These are phyloP conservation scores for Mortierella antarctica DNA, from an alignment of 192 early-diverging fungal genomes.

Conservation along the genomic window DNA sequence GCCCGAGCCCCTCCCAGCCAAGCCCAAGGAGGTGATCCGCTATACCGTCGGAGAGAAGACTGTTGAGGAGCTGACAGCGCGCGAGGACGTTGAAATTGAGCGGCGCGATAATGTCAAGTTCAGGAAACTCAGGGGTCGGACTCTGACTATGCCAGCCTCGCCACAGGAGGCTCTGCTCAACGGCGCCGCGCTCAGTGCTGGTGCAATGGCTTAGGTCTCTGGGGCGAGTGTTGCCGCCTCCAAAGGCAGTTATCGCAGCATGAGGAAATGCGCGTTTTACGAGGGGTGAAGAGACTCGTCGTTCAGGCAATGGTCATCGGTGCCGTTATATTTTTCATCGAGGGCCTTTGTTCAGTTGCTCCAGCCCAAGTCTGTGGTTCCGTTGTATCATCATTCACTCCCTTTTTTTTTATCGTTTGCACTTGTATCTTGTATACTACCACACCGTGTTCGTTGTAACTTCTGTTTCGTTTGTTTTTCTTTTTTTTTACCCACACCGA, in stretches of 20 bases:
- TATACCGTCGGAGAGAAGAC: conserved; percentile 52
- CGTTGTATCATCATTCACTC: neutral
- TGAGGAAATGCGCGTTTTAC: no score
- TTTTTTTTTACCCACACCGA: conserved; percentile 1
- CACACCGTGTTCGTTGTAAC: neutral
- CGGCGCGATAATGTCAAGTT: conserved; percentile 49
- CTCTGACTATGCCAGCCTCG: conserved; percentile 43
- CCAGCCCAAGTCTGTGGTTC: no score
- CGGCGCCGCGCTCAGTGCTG: neutral
- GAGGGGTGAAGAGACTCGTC: no score
- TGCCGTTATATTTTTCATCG: no score
- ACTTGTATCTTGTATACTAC: conserved; percentile 6
- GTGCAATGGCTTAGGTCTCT: neutral
- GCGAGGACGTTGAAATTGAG: conserved; percentile 49
- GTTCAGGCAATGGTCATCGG: no score
- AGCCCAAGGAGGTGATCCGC: conserved; percentile 46
- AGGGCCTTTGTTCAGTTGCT: no score
- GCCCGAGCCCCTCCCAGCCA: conserved; percentile 28
- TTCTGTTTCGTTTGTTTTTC: conserved; percentile 3
- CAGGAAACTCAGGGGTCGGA: conserved; percentile 38
- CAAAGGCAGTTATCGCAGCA: no score
- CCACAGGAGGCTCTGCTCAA: conserved; percentile 29
- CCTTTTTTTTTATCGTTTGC: neutral
- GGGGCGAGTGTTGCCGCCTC: no score
- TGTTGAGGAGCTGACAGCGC: conserved; percentile 39